phyloP scores from a whole-genome alignment of 805 yeast species.

The Alloascoidea hylecoeti region DNA sequence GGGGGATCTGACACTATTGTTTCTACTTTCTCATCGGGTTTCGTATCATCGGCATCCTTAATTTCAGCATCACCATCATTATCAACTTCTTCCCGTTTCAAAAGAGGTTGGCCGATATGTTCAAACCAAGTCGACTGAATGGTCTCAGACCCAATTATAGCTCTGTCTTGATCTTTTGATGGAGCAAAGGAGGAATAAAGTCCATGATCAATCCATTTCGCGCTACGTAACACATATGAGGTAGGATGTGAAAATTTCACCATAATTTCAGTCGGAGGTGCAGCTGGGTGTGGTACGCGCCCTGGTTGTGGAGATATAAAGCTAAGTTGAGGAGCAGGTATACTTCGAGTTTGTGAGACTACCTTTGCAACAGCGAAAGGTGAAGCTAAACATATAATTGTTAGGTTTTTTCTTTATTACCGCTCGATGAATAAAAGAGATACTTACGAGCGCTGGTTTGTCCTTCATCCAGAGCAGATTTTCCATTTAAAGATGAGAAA shows the following conservation, averaged over 20 bases:
- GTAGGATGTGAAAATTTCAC: slow-evolving; percentile 10
- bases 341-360: slow-evolving; percentile 34
- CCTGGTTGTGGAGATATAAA: slow-evolving; percentile 29
- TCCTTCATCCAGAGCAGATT: slow-evolving; percentile 65
- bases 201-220: slow-evolving; percentile 48
- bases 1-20: slow-evolving; percentile 1
- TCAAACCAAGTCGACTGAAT: slow-evolving; percentile 26
- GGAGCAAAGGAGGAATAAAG: slow-evolving; percentile 52
- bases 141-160: slow-evolving; percentile 29
- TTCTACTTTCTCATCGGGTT: slow-evolving; percentile 2
- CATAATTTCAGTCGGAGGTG: slow-evolving; percentile 39
- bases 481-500: slow-evolving; percentile 58
- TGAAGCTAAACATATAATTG: slow-evolving; percentile 14
- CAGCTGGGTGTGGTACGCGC: slow-evolving; percentile 32
- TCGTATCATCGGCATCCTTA: slow-evolving; percentile 1
- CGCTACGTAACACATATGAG: slow-evolving; percentile 36
- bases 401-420: background rate
- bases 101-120: slow-evolving; percentile 36
- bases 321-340: slow-evolving; percentile 26
- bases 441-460: slow-evolving; percentile 24
- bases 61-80: background rate
- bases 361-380: slow-evolving; percentile 58
- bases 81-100: slow-evolving; percentile 20
- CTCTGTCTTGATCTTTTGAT: slow-evolving; percentile 39
- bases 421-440: background rate